phyloP scores from a whole-genome alignment of 768 basidiomycete species.

The Calocybe cyanea region DNA sequence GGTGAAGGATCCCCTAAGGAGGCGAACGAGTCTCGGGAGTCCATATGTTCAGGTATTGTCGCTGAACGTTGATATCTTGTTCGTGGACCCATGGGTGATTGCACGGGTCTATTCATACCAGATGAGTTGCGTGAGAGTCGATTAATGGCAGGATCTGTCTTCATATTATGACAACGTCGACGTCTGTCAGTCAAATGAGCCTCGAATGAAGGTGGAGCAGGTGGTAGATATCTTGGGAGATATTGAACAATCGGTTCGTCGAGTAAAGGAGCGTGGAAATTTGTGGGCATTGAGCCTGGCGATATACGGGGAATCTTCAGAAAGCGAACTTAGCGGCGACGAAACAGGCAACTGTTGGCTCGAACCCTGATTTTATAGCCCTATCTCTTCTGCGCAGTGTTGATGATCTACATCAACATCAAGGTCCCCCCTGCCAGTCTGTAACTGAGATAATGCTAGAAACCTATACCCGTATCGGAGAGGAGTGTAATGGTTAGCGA shows the following conservation, averaged over 20 bases:
- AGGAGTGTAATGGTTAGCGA: too few relatives aligned
- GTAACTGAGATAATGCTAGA: too few relatives aligned
- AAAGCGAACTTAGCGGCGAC: too few relatives aligned
- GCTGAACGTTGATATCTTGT: conserved; percentile 12
- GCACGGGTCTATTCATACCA: conserved; percentile 14
- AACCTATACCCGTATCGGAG: too few relatives aligned
- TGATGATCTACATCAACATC: too few relatives aligned
- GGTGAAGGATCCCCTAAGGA: conserved; percentile 12
- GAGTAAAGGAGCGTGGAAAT: conserved; percentile 10
- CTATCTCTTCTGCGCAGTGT: too few relatives aligned
- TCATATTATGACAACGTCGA: too few relatives aligned
- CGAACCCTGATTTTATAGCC: too few relatives aligned
- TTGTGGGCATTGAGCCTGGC: too few relatives aligned
- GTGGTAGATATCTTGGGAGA: not conserved
- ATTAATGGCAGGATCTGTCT: conserved; percentile 25
- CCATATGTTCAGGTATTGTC: conserved; percentile 6
- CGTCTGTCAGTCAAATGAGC: not conserved
- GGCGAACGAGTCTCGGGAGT: conserved; percentile 16
- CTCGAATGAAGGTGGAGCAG: not conserved
- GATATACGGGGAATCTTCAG: too few relatives aligned
- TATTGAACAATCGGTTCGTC: too few relatives aligned
- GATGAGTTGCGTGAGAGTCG: conserved; percentile 14
- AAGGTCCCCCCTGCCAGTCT: too few relatives aligned
- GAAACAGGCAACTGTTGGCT: not conserved
- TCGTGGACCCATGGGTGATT: conserved; percentile 21